Conservation (phyloP, 192 early-diverging fungal species). For the Neocallimastix lanati region DNA sequence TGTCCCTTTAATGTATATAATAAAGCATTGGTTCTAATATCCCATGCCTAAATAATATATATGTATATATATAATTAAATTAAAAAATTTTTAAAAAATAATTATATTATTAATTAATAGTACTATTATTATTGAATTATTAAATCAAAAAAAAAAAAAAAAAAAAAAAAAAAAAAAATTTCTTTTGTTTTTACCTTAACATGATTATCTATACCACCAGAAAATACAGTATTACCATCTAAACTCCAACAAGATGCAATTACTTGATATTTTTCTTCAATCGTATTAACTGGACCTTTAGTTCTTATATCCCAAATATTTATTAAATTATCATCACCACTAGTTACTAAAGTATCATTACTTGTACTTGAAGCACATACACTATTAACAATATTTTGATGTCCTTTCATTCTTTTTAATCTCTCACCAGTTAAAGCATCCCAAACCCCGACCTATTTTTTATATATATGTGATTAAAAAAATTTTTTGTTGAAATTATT, state of each 20-base stretch:
- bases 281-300: conserved; percentile 15
- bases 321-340: conserved; percentile 66
- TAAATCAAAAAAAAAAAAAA: background rate
- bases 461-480: too few species aligned
- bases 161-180: background rate
- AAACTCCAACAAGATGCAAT: conserved; percentile 58
- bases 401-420: conserved; percentile 60
- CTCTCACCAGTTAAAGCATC: conserved; percentile 69
- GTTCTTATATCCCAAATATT: conserved; percentile 27
- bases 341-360: conserved; percentile 59
- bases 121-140: too few species aligned
- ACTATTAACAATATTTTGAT: conserved; percentile 66
- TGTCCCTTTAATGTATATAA: conserved; percentile 61
- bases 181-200: conserved; percentile 38
- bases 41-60: conserved; percentile 65
- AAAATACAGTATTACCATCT: conserved; percentile 60
- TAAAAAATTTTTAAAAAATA: too few species aligned
- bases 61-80: too few species aligned
- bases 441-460: conserved; percentile 62
- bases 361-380: conserved; percentile 48
- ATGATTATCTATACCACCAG: conserved; percentile 77
- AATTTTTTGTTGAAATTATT: too few species aligned
- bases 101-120: too few species aligned
- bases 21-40: conserved; percentile 54
- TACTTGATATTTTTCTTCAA: conserved; percentile 20